phyloP scores from a whole-genome alignment of 192 early-diverging fungal genomes.

The Backusella mclennaniae region DNA sequence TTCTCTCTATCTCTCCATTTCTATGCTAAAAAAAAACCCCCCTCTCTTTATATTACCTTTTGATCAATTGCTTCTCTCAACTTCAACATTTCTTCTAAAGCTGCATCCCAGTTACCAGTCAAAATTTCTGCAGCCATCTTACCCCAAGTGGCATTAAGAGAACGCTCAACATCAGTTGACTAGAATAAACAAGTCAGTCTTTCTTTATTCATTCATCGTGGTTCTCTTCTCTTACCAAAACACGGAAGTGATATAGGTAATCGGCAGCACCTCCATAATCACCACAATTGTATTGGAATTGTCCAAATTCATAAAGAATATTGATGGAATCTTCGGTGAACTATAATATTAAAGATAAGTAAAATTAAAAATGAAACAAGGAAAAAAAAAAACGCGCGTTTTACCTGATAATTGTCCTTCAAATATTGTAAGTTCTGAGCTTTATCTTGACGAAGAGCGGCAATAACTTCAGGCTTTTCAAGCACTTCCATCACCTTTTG shows the following conservation, averaged over 20 bases:
- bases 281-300: conserved; percentile 92
- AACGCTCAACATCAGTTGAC: conserved; percentile 85
- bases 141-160: conserved; percentile 91
- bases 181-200: conserved; percentile 25
- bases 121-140: conserved; percentile 96
- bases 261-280: conserved; percentile 90
- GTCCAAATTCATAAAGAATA: conserved; percentile 84
- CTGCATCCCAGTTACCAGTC: conserved; percentile 90
- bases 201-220: background rate
- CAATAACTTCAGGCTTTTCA: conserved; percentile 87
- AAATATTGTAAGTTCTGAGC: conserved; percentile 87
- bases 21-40: too few species aligned
- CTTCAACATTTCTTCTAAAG: conserved; percentile 85
- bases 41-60: conserved; percentile 42
- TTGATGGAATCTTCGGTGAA: conserved; percentile 87
- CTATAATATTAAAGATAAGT: conserved; percentile 37
- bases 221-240: conserved; percentile 61
- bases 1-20: background rate
- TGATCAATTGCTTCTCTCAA: conserved; percentile 89
- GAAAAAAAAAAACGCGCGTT: background rate
- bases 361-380: background rate
- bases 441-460: conserved; percentile 92
- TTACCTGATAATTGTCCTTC: conserved; percentile 79
- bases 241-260: conserved; percentile 93
- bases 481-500: conserved; percentile 86